These are phyloP conservation scores for Skeletonema costatum DNA, from an alignment of 108 stramenopile genomes.

Conservation along the genomic window DNA sequence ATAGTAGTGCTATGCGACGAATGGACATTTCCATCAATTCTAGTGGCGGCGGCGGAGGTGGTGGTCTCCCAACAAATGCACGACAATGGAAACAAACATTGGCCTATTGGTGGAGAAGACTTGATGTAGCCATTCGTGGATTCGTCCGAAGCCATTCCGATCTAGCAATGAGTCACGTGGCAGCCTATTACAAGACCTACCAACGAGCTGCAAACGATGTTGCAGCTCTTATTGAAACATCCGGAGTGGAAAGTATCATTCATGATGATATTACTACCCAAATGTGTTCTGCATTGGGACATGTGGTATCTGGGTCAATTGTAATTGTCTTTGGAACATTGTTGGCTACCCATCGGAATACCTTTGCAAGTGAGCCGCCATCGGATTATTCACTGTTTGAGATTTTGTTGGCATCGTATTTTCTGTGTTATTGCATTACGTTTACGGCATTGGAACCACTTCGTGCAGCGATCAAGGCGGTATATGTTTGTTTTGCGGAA, in stretches of 20 bases:
- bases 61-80: slow-evolving; percentile 5
- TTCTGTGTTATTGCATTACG: slow-evolving; percentile 75
- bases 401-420: slow-evolving; percentile 71
- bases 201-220: slow-evolving; percentile 81
- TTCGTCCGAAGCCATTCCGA: slow-evolving; percentile 84
- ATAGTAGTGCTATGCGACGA: slow-evolving; percentile 43
- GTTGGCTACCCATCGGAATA: slow-evolving; percentile 55
- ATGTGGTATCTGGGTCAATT: slow-evolving; percentile 62
- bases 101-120: slow-evolving; percentile 16
- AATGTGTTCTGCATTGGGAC: slow-evolving; percentile 72
- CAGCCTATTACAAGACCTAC: slow-evolving; percentile 81
- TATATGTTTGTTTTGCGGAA: slow-evolving; percentile 88
- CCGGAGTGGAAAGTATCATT: slow-evolving; percentile 83
- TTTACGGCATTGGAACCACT: slow-evolving; percentile 89
- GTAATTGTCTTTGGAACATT: slow-evolving; percentile 64
- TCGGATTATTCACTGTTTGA: slow-evolving; percentile 57
- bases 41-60: background rate
- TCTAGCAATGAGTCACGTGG: slow-evolving; percentile 83
- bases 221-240: slow-evolving; percentile 68
- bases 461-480: slow-evolving; percentile 78
- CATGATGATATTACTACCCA: slow-evolving; percentile 86
- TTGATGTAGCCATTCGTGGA: slow-evolving; percentile 44
- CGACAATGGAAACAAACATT: slow-evolving; percentile 28
- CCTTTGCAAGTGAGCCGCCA: slow-evolving; percentile 23
- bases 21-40: slow-evolving; percentile 64